Base-by-base conservation (phyloP, 1,284 basidiomycete genomes). In the Meira miltonrushii region DNA sequence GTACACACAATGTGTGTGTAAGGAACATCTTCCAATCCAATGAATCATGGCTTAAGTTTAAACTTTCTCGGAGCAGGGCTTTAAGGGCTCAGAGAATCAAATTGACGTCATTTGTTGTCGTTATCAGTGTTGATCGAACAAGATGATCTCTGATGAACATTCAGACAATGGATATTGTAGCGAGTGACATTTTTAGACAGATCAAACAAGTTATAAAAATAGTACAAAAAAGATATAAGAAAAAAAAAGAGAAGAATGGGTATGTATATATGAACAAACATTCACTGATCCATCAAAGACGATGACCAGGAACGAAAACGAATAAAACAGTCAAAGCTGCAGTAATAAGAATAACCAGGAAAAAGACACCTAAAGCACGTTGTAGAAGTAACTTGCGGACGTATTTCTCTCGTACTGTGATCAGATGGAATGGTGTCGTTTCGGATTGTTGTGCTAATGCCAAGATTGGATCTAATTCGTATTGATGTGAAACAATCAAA, bases 401-500 rank as follows among this genome's bases (percentile, higher is more conserved):
- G 75, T 96, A 97, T 19, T 87, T 87, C 79, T 98, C 94, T 53
- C 87, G 85, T 58, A 98, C 90, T 25, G 83, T 83, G 55, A 96
- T 87, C 6, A 90, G 88, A 57, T 89, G 86, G 85, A 97, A 96
- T 1, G 93, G 92, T 12, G 91, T 80, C 46, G 72, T 74, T 61
- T 79, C 68, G 73, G 51, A 81, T 78, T 68, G 75, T 39, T 75
- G 71, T 46, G 80, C 67, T 15, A 81, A 60, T 11, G 79, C 81
- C 48, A 83, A 72, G 68, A 96, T 82, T 2, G 94, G 94, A 79
- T 96, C 93, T 57, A 97, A 86, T 78, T 94, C 91, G 80, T 98
- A 98, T 79, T 93, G 90, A 75, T 95, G 90, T 21, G 92, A 90
- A 59, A 96, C 84, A 62, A 98, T 85, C 80, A 90, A 88, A 67